Evolutionary conservation across 495 filamentous ascomycete species (phyloP).

Genomic region (Tuber microsphaerosporum): DNA sequence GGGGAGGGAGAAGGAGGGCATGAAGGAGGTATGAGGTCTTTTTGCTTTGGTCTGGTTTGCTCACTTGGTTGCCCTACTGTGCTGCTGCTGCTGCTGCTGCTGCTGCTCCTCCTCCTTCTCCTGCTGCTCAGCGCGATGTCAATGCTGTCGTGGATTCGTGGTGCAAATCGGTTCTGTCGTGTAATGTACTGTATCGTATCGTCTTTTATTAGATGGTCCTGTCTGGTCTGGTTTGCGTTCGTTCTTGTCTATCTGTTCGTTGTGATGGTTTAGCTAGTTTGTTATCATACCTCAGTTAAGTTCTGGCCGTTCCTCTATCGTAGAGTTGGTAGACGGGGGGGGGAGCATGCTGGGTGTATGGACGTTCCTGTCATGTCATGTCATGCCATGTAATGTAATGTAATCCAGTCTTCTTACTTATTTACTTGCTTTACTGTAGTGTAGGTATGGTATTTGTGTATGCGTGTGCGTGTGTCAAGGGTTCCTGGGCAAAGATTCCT

Average conservation of each 20-base stretch:
- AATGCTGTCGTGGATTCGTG: not conserved
- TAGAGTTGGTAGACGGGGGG: not conserved
- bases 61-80: not conserved
- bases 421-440: not conserved
- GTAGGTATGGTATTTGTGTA: not conserved
- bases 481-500: not conserved
- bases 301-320: not conserved
- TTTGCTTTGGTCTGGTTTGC: slow-evolving; percentile 4
- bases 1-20: not conserved
- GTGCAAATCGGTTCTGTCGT: not conserved
- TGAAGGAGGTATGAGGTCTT: not conserved
- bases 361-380: not conserved
- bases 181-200: not conserved
- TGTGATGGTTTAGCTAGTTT: not conserved
- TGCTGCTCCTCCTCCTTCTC: not conserved
- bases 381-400: not conserved
- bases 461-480: not conserved
- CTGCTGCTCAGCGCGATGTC: not conserved
- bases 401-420: not conserved
- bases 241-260: not conserved
- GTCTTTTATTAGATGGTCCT: not conserved
- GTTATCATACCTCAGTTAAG: not conserved
- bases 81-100: not conserved
- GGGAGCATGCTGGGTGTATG: not conserved
- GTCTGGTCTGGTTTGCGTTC: not conserved